Evolutionary conservation across 2,329 filamentous ascomycete species (phyloP).

Genomic region (Diplodia mutila): DNA sequence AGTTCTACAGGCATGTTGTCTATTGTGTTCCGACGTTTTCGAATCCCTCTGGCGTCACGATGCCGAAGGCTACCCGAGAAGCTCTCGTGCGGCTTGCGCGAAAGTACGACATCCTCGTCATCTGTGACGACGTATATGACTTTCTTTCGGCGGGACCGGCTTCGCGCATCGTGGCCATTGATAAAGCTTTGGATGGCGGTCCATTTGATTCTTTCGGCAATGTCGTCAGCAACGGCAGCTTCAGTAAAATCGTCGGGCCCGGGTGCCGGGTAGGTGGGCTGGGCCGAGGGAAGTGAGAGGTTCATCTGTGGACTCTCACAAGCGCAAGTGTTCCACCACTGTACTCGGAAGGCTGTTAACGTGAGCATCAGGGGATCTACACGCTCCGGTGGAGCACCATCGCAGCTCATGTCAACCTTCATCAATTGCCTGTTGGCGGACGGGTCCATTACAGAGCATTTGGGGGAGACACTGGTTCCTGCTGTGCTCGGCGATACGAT

Average conservation of each 20-base stretch:
- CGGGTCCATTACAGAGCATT: constrained; percentile 57
- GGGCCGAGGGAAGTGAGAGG: constrained; percentile 73
- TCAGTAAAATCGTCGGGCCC: too few species aligned
- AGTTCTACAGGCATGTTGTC: too few species aligned
- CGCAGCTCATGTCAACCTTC: constrained; percentile 61
- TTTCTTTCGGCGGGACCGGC: too few species aligned
- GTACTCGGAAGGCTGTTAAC: not conserved
- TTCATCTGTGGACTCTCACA: constrained; percentile 64
- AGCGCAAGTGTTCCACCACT: constrained; percentile 51
- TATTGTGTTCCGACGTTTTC: too few species aligned
- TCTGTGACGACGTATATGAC: too few species aligned
- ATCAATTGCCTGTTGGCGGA: too few species aligned
- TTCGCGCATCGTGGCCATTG: too few species aligned
- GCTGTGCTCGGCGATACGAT: constrained; percentile 58
- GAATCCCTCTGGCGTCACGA: too few species aligned
- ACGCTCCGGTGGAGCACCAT: constrained; percentile 51
- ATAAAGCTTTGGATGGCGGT: too few species aligned
- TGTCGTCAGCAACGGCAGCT: too few species aligned
- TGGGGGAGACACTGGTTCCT: constrained; percentile 58
- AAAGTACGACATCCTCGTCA: too few species aligned
- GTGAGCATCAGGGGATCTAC: not conserved
- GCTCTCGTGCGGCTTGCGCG: constrained; percentile 74
- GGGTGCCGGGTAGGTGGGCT: constrained; percentile 83
- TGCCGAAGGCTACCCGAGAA: constrained; percentile 67
- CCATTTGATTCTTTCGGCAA: too few species aligned